A percentile compares a stretch with the other conserved stretches of the same genome.
Conservation (phyloP, 306 rosid genomes). For the Senna tora region DNA sequence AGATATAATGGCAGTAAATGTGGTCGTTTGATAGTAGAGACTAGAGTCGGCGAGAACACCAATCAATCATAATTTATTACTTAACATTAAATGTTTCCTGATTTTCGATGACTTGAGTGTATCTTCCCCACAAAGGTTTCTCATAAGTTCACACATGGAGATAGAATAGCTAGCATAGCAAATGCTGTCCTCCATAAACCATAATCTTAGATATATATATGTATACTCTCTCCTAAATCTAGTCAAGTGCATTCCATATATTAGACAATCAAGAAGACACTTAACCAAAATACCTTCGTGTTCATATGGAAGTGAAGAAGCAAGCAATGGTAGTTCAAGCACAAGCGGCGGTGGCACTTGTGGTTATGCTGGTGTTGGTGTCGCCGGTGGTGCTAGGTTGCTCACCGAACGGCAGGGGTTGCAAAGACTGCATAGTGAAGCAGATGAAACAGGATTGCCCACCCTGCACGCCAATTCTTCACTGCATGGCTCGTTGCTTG, state of each 20-base stretch:
- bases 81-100: constrained; percentile 36
- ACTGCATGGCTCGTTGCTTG: constrained; percentile 85
- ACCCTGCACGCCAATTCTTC: constrained; percentile 57
- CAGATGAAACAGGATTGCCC: constrained; percentile 71
- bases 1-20: constrained; percentile 45
- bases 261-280: not conserved
- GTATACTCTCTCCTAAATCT: not conserved
- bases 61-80: not conserved
- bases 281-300: not conserved
- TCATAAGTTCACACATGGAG: not conserved
- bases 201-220: constrained; percentile 3
- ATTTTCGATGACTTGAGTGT: constrained; percentile 28
- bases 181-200: not conserved
- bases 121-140: constrained; percentile 14
- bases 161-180: not conserved
- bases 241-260: too few relatives aligned
- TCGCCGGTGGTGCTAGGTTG: constrained; percentile 46
- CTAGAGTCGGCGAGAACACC: constrained; percentile 13
- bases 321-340: constrained; percentile 7
- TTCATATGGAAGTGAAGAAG: constrained; percentile 38
- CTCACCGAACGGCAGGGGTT: constrained; percentile 47
- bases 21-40: constrained; percentile 8
- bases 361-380: constrained; percentile 44
- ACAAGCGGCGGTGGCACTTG: constrained; percentile 26
- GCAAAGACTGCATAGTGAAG: constrained; percentile 58